These are phyloP conservation scores for Lagerstroemia speciosa DNA, from an alignment of 345 rosid genomes.

Conservation along the genomic window DNA sequence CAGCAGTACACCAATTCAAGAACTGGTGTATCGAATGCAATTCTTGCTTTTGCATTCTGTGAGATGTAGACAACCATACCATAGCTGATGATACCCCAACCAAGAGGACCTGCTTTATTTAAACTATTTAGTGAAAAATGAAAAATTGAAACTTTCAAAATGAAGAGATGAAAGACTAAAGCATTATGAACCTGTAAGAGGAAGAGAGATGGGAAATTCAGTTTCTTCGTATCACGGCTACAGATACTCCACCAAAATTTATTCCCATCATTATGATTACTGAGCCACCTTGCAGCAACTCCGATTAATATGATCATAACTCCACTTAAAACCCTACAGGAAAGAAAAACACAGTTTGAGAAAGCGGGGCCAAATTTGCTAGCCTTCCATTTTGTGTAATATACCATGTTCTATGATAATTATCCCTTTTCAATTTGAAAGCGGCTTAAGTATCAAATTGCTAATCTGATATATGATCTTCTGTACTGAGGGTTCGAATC, in stretches of 20 bases:
- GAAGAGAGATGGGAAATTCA: conserved; percentile 50
- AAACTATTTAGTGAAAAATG: not conserved
- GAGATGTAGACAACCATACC: conserved; percentile 77
- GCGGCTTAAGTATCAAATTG: not conserved
- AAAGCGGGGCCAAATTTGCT: not conserved
- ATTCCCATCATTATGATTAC: conserved; percentile 52
- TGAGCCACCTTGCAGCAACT: conserved; percentile 68
- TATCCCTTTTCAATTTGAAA: not conserved
- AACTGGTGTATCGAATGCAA: conserved; percentile 68
- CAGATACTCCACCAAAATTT: conserved; percentile 66
- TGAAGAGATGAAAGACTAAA: not conserved
- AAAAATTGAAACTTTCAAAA: not conserved
- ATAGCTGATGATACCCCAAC: conserved; percentile 69
- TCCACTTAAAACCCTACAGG: conserved; percentile 69
- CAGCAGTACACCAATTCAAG: conserved; percentile 73
- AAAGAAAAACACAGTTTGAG: conserved; percentile 4
- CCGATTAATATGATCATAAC: conserved; percentile 54
- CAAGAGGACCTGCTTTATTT: conserved; percentile 48
- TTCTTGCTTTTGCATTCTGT: conserved; percentile 81
- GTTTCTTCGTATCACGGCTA: conserved; percentile 31
- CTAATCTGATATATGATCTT: not conserved
- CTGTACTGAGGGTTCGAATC: not conserved
- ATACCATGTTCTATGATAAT: not conserved
- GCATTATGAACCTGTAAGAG: conserved; percentile 46
- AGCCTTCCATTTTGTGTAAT: not conserved